Evolutionary conservation across 768 basidiomycete genomes (phyloP).

Genomic region (Strobilomyces dryophilus): DNA sequence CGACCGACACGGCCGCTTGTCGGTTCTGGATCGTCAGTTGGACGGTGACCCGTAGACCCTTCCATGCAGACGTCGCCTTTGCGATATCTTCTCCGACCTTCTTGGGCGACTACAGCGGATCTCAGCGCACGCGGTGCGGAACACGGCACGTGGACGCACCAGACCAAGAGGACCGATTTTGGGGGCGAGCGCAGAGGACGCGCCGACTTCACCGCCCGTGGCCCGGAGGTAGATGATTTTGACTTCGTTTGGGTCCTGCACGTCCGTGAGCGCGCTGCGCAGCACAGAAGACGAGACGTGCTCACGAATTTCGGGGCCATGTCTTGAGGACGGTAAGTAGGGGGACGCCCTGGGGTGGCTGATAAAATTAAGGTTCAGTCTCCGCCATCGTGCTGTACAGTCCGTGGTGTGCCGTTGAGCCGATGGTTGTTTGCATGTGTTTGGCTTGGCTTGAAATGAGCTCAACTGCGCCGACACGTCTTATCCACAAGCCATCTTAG

Average conservation of each 20-base stretch:
- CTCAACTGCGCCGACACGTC: background rate
- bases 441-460: slow-evolving; percentile 23
- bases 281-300: background rate
- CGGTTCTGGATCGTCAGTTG: slow-evolving; percentile 99
- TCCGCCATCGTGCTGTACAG: slow-evolving; percentile 60
- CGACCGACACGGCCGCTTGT: slow-evolving; percentile 95
- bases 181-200: slow-evolving; percentile 95
- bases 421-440: slow-evolving; percentile 33
- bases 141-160: slow-evolving; percentile 46
- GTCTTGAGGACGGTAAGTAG: slow-evolving; percentile 24
- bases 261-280: background rate
- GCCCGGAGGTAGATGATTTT: slow-evolving; percentile 99
- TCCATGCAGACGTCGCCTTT: slow-evolving; percentile 97
- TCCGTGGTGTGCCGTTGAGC: slow-evolving; percentile 15
- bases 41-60: slow-evolving; percentile 98
- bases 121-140: slow-evolving; percentile 10
- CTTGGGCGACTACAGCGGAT: slow-evolving; percentile 80
- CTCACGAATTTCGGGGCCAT: slow-evolving; percentile 82
- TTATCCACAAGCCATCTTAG: slow-evolving; percentile 24
- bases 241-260: slow-evolving; percentile 94
- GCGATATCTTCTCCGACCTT: slow-evolving; percentile 99
- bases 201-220: slow-evolving; percentile 99
- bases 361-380: slow-evolving; percentile 49
- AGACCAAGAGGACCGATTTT: slow-evolving; percentile 99
- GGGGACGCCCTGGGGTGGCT: slow-evolving; percentile 17